Percentiles rank a stretch among this genome's conserved stretches.
phyloP scores from a whole-genome alignment of 73 alveolate species.

The Tetrahymena thermophila region DNA sequence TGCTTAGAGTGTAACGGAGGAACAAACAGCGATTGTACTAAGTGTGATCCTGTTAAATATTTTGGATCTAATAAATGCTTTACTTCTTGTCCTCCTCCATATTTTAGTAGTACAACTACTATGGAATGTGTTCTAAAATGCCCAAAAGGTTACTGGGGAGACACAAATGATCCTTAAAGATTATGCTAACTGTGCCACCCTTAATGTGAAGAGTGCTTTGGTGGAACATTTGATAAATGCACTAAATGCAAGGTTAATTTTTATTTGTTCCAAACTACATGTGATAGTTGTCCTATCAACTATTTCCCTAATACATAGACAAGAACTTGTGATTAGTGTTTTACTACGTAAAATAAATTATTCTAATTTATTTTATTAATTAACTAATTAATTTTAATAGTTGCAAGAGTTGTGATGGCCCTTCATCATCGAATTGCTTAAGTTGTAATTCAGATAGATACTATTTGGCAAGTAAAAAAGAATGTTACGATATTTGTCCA shows the following conservation, averaged over 20 bases:
- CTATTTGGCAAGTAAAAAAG: neutral
- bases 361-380: neutral
- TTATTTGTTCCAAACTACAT: neutral
- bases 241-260: neutral
- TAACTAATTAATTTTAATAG: neutral
- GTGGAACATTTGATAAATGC: neutral
- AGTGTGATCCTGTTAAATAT: neutral
- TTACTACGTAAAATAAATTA: neutral
- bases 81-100: neutral
- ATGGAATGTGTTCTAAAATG: neutral
- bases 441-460: neutral
- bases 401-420: neutral
- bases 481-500: neutral
- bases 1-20: neutral
- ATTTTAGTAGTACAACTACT: neutral
- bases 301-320: neutral
- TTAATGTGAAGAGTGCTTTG: neutral
- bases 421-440: neutral
- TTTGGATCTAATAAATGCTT: neutral
- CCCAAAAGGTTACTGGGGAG: neutral
- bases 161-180: neutral
- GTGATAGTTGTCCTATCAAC: neutral
- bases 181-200: neutral
- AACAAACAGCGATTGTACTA: neutral
- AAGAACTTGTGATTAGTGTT: neutral